Conservation (phyloP, 1,284 basidiomycete genomes). For the Rhodotorula sp. region DNA sequence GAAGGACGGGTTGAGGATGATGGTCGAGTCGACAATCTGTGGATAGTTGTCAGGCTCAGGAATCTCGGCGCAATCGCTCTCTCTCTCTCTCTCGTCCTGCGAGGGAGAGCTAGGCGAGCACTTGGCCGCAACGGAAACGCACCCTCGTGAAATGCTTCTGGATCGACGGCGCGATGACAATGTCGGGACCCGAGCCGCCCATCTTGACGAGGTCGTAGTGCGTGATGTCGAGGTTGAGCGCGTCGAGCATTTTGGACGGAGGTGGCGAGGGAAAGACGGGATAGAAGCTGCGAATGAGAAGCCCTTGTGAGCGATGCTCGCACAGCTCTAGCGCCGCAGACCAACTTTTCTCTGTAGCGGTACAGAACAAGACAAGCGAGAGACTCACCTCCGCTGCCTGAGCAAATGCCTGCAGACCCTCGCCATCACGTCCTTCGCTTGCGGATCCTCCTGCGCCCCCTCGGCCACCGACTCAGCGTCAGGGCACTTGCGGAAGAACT, state of each 20-base stretch:
- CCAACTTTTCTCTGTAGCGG: not conserved
- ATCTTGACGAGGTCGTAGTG: constrained; percentile 57
- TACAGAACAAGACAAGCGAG: not conserved
- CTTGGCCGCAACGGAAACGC: constrained; percentile 39
- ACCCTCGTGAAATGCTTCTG: constrained; percentile 84
- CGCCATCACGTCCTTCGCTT: constrained; percentile 69
- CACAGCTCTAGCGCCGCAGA: rapidly evolving
- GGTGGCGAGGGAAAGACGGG: constrained; percentile 87
- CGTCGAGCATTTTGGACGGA: constrained; percentile 58
- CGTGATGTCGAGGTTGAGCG: constrained; percentile 78
- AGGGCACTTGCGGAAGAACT: constrained; percentile 68
- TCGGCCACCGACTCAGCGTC: constrained; percentile 61
- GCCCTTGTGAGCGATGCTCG: not conserved
- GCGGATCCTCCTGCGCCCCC: constrained; percentile 50
- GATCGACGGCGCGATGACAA: constrained; percentile 78
- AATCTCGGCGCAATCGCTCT: too few relatives aligned
- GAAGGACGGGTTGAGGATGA: constrained; percentile 70
- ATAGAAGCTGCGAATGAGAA: constrained; percentile 69
- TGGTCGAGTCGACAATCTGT: constrained; percentile 65
- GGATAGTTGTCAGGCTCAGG: too few relatives aligned
- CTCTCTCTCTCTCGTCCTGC: constrained; percentile 40
- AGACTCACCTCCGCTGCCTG: constrained; percentile 72
- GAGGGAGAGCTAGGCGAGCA: not conserved
- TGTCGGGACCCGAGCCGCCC: constrained; percentile 64
- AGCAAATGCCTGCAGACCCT: constrained; percentile 76